Evolutionary conservation across 768 basidiomycete species (phyloP), one percentile per base, ranked within the genome.

Genomic region (Obba rivulosa): DNA sequence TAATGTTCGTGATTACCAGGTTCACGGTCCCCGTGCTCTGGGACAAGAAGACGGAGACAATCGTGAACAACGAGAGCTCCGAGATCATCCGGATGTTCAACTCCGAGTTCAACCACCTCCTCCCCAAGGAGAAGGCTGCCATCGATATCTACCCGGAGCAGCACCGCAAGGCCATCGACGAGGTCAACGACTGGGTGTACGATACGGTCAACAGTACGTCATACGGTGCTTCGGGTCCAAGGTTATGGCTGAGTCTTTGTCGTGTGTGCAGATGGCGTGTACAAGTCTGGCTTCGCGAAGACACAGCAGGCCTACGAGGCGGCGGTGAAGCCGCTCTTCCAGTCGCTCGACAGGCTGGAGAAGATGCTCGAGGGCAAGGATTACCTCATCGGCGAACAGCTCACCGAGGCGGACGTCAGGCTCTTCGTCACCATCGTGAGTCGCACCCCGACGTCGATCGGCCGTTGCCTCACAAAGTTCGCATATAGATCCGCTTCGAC

Each of bases 21-120:
- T 92, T 91, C 72, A 92, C 92, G 2, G 89, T 92, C 8, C 93
- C 93, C 4, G 68, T 92, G 28, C 73, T 99, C 4, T 99, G 92
- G 90, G 96, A 98, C 69, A 94, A 83, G 72, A 89, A 94, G 65
- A 70, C 63, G 37, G 69, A 84, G 39, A 87, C 85, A 35, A 87
- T 97, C 56, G 96, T 99, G 49, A 97, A 92, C 72, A 98, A 97
- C 64, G 95, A 99, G 63, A 86, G 83, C 55, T 83, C 87, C 2
- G 95, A 98, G 69, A 93, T 98, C 62, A 92, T 98, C 60, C 84
- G 95, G 48, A 87, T 95, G 8, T 79, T 98, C 70, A 97, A 99
- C 68, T 75, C 76, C 7, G 84, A 78, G 1, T 94, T 95, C 71
- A 83, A 96, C 63, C 71, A 83, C 18, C 57, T 85, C 17, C 49